Base-by-base conservation (phyloP, 139 green algal species). In the Mesotaenium endlicherianum region DNA sequence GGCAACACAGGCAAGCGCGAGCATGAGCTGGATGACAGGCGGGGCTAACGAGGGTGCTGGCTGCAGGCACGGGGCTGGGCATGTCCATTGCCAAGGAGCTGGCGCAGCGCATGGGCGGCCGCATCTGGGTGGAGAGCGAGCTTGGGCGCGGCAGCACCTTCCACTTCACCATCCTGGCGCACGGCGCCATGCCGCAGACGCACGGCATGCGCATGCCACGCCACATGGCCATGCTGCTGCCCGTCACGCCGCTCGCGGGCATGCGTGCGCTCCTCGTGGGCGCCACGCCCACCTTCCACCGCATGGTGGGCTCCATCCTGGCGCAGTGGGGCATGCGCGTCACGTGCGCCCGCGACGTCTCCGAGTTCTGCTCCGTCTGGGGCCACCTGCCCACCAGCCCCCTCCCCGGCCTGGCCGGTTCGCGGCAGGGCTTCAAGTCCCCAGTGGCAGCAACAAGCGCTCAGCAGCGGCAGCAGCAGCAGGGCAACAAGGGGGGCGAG, bases 101-200 rank as follows among this genome's bases (percentile, higher is more conserved):
- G 55, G 30, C 59, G 49, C 50, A 88, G 74, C 50, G 82, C 45
- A 84, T 88, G 57, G 82, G 82, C 16, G 82, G 82, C 1, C 39
- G 40, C 16, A 88, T 88, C n/a, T 88, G 57, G 57, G 82, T 88
- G 44, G 82, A 88, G 39, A 86, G 43, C 53, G 75, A 88, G 67
- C 40, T 74, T 11, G 74, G 77, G n/a, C 58, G 57, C 38, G 82
- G 82, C 17, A 64, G 34, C 41, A 85, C 77, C 53, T 88, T 88
- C 57, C 81, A 69, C 82, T 81, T 88, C 81, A 88, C 83, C 43
- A 85, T 85, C 64, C 20, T 57, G 17, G 79, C 79, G 31, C 79
- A 80, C 64, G 79, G 79, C 4, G n/a, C 44, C 38, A 85, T 80
- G 67, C 5, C 40, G 8, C 3, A 83, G 47, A 44, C 77, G 1